Evolutionary conservation across 2,329 filamentous ascomycete genomes (phyloP).

Genomic region (Endothia cerciana): DNA sequence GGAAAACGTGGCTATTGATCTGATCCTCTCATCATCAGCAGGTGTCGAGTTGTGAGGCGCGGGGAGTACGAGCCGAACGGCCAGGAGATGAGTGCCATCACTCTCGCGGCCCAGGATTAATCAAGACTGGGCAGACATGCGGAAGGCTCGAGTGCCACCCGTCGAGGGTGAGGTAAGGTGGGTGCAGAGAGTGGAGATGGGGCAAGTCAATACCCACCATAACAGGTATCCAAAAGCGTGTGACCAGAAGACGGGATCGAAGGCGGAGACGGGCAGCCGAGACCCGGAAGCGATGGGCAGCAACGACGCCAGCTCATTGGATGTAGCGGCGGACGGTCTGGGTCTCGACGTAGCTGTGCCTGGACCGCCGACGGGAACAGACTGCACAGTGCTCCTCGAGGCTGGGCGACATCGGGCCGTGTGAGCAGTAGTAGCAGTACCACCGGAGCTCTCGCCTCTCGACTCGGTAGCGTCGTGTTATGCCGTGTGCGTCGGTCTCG

Average conservation of each 20-base stretch:
- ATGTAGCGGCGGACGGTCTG: not conserved
- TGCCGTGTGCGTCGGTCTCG: not conserved
- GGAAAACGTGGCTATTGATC: not conserved
- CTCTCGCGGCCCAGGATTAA: too few species aligned
- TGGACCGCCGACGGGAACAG: not conserved
- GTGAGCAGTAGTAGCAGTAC: slow-evolving; percentile 3
- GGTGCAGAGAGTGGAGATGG: not conserved
- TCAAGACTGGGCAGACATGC: too few species aligned
- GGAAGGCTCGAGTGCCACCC: not conserved
- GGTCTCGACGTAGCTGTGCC: not conserved
- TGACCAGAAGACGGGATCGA: not conserved
- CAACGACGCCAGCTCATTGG: not conserved
- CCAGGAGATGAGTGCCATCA: too few species aligned
- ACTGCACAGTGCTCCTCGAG: not conserved
- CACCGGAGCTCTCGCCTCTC: not conserved
- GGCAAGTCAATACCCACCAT: not conserved
- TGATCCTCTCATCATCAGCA: not conserved
- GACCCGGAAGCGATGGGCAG: not conserved
- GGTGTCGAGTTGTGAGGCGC: too few species aligned
- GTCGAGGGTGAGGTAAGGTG: not conserved
- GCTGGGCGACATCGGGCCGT: not conserved
- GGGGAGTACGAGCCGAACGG: too few species aligned
- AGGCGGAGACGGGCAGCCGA: not conserved
- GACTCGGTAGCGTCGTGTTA: not conserved
- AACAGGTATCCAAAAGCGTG: not conserved